Conservation (phyloP, 2,329 filamentous ascomycete species). For the Aaosphaeria arxii region DNA sequence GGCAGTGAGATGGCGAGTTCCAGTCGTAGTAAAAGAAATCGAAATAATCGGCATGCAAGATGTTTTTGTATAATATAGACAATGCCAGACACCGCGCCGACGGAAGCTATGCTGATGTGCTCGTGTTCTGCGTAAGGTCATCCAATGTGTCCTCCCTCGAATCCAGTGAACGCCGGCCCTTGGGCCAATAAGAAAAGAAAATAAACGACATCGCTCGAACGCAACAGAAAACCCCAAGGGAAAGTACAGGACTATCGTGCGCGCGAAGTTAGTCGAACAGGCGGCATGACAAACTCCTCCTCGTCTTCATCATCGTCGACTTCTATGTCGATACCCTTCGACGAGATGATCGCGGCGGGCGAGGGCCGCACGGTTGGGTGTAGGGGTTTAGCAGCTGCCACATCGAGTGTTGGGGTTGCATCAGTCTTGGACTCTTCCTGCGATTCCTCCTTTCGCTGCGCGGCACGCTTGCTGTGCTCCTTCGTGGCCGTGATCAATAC, state of each 20-base stretch:
- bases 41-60: constrained; percentile 3
- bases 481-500: constrained; percentile 59
- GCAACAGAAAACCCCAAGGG: constrained; percentile 13
- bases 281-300: constrained; percentile 32
- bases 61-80: constrained; percentile 4
- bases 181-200: constrained; percentile 1
- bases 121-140: constrained; percentile 14
- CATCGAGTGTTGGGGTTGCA: constrained; percentile 10
- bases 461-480: constrained; percentile 23
- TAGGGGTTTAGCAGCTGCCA: constrained; percentile 8
- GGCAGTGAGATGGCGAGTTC: not conserved
- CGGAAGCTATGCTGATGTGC: constrained; percentile 3
- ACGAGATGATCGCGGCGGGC: not conserved
- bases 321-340: constrained; percentile 25
- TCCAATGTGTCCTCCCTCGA: constrained; percentile 3
- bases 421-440: constrained; percentile 13
- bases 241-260: constrained; percentile 6
- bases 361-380: constrained; percentile 5
- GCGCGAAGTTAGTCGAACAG: constrained; percentile 34
- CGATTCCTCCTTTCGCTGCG: constrained; percentile 13
- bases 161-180: constrained; percentile 11
- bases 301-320: constrained; percentile 36
- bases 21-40: no score
- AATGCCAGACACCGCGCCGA: not conserved
- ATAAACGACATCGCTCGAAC: constrained; percentile 24